Conservation (phyloP, 2,329 filamentous ascomycete genomes). For the Zasmidium cellare region DNA sequence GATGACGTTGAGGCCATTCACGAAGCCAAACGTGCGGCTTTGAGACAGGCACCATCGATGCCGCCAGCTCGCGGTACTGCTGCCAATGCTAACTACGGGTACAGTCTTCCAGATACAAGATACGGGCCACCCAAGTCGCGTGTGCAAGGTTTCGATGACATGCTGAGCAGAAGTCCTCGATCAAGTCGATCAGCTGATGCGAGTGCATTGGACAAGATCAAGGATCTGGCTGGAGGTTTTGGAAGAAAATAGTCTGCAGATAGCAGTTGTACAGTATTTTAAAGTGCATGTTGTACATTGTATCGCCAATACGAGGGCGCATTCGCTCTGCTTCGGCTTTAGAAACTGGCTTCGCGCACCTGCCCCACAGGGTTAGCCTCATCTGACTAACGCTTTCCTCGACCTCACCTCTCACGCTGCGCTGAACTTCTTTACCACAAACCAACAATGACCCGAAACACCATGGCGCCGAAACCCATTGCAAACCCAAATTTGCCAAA, state of each 20-base stretch:
- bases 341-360: background rate
- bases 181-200: background rate
- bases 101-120: slow-evolving; percentile 26
- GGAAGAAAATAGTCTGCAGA: background rate
- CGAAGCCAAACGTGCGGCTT: slow-evolving; percentile 17
- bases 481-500: slow-evolving; percentile 37
- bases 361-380: no score
- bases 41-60: slow-evolving; percentile 8
- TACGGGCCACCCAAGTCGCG: slow-evolving; percentile 9
- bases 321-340: background rate
- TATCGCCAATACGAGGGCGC: background rate
- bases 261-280: background rate
- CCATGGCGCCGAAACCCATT: slow-evolving; percentile 28
- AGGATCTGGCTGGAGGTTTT: background rate
- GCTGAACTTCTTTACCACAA: background rate
- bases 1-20: slow-evolving; percentile 28
- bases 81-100: slow-evolving; percentile 28
- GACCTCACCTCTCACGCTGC: slow-evolving; percentile 3
- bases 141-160: slow-evolving; percentile 27
- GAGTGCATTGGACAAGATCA: background rate
- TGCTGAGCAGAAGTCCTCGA: slow-evolving; percentile 11
- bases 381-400: background rate
- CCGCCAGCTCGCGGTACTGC: slow-evolving; percentile 12
- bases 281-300: no score
- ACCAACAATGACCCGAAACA: slow-evolving; percentile 21